These are phyloP conservation scores for Quercus bicolor DNA, from an alignment of 306 rosid species.

Conservation along the genomic window DNA sequence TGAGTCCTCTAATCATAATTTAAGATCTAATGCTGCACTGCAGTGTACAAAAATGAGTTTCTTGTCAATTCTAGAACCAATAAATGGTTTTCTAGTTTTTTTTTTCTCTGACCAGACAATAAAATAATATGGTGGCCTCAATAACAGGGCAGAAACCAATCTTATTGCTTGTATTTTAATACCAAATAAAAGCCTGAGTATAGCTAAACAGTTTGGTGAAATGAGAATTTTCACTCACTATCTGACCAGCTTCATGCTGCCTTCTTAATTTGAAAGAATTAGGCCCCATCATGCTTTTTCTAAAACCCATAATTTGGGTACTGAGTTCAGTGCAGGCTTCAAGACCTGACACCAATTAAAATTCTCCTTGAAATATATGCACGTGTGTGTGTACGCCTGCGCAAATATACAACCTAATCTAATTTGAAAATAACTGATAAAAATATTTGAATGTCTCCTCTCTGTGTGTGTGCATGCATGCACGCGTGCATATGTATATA, in stretches of 20 bases:
- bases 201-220: not conserved
- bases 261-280: not conserved
- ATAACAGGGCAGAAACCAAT: not conserved
- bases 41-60: not conserved
- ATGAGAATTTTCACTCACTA: not conserved
- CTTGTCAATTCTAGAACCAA: not conserved
- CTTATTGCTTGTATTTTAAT: not conserved
- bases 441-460: not conserved
- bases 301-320: not conserved
- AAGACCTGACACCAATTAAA: not conserved
- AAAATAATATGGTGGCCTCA: not conserved
- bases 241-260: not conserved
- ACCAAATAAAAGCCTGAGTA: not conserved
- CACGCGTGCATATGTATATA: too few species aligned
- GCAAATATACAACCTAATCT: not conserved
- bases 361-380: not conserved
- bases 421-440: not conserved
- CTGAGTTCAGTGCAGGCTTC: not conserved
- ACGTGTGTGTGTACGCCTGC: not conserved
- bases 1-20: not conserved
- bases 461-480: not conserved
- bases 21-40: not conserved
- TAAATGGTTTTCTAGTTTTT: not conserved
- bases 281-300: not conserved
- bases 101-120: not conserved